Base-by-base conservation (phyloP, 306 rosid genomes). In the Myrica gale region DNA sequence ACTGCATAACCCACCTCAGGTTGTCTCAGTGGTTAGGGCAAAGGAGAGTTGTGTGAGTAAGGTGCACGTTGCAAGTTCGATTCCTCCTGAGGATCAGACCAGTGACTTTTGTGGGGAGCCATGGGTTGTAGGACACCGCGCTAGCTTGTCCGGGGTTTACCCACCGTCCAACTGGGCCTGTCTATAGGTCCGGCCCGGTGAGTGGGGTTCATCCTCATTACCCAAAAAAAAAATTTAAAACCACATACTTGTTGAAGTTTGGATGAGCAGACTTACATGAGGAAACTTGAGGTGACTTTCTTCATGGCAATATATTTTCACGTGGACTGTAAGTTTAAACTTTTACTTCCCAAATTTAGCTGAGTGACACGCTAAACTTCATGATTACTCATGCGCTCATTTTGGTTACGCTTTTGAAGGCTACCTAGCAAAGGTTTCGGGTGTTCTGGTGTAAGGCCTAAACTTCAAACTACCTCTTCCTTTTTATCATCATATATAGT, bases 391-490 rank as follows among this genome's bases (percentile, higher is more conserved):
- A 61, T 57, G 5, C 32, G 1, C 20, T 53, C 68, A n/a, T 17
- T 61, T 61, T 37, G 5, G 43, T 13, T 61, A 61, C 4, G n/a
- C 68, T 26, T 11, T 15, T 60, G 9, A 23, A 13, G 6, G 15
- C 26, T 60, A 60, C 4, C 3, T 60, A 2, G 67, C 41, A 60
- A 60, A 60, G 41, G 3, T 42, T 60, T 13, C 41, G 0, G 13
- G 45, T 6, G 6, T 26, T 12, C 10, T 12, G 68, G 45, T 20
- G 5, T 61, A 44, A 57, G 41, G 21, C 17, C 32, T 21, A 57
- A 57, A 15, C 17, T 57, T 57, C 65, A 57, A 57, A 58, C 13
- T 26, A 58, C 65, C 65, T 58, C 65, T 57, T 57, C 41, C 37
- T 57, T 57, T 23, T 21, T 23, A 21, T 21, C 65, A 23, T 58